phyloP scores from a whole-genome alignment of 2,329 filamentous ascomycete species.

The Botrytis tulipae region DNA sequence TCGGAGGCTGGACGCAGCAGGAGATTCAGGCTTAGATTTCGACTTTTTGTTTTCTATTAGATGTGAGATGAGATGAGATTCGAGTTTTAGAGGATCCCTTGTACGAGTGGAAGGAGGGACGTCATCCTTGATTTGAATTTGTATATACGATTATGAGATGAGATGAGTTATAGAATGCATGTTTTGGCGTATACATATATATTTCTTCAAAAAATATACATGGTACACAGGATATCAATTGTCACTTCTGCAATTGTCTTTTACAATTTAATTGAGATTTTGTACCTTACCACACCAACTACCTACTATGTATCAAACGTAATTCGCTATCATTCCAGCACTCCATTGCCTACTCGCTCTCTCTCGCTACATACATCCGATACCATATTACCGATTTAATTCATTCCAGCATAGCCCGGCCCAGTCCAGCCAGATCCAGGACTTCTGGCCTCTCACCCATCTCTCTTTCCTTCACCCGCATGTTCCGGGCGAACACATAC shows the following conservation, averaged over 20 bases:
- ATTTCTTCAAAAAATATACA: background rate
- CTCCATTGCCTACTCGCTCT: background rate
- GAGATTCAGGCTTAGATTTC: constrained; percentile 59
- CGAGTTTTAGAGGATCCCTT: background rate
- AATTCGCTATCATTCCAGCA: background rate
- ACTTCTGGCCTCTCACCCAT: too few relatives aligned
- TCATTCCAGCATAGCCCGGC: background rate
- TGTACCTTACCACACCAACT: background rate
- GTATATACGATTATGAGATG: constrained; percentile 4
- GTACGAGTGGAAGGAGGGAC: background rate
- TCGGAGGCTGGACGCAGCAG: constrained; percentile 65
- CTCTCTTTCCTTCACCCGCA: background rate
- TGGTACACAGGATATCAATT: background rate
- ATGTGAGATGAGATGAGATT: background rate
- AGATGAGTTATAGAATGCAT: constrained; percentile 5
- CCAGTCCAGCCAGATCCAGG: background rate
- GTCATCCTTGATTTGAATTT: background rate
- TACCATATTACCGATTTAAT: background rate
- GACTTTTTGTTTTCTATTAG: background rate
- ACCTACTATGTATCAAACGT: background rate
- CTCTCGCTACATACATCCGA: background rate
- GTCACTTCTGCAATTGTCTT: background rate
- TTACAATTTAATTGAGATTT: background rate
- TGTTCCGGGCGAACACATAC: background rate
- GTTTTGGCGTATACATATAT: background rate